These are phyloP conservation scores for Chalaropsis thielavioides DNA, from an alignment of 2,329 filamentous ascomycete species.

Conservation along the genomic window DNA sequence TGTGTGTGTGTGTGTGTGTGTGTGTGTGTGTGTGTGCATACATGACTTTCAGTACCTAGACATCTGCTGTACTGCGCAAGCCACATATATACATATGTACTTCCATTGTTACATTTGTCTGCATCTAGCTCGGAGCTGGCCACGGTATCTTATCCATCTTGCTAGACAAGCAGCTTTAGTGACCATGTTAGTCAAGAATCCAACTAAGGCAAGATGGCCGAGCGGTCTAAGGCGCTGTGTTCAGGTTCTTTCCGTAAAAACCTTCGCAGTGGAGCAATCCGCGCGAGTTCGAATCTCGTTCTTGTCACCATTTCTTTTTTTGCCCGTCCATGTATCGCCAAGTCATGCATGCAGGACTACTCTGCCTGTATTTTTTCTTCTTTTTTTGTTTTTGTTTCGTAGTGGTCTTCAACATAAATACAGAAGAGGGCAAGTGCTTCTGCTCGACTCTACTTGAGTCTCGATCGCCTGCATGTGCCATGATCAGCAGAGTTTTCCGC, in stretches of 20 bases:
- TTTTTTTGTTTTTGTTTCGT: not conserved
- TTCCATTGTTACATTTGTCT: not conserved
- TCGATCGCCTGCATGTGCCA: too few species aligned
- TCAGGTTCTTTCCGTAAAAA: not conserved
- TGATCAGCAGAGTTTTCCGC: too few species aligned
- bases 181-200: not conserved
- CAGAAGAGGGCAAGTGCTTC: too few species aligned
- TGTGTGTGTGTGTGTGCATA: not conserved
- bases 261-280: conserved; percentile 7
- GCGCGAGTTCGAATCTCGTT: conserved; percentile 21
- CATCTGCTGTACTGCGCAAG: too few species aligned
- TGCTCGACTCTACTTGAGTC: too few species aligned
- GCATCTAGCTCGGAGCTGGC: too few species aligned
- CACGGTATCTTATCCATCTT: not conserved
- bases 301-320: conserved; percentile 23
- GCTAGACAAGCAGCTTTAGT: not conserved
- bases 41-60: not conserved
- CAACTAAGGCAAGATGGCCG: conserved; percentile 20
- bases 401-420: not conserved
- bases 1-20: too few species aligned
- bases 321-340: not conserved
- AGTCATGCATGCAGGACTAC: not conserved
- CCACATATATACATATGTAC: not conserved
- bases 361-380: not conserved
- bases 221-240: conserved; percentile 10